Percentiles rank a stretch among this genome's conserved stretches.
Evolutionary conservation across 139 green algal species (phyloP).

Genomic region (Asterochloris sp.): DNA sequence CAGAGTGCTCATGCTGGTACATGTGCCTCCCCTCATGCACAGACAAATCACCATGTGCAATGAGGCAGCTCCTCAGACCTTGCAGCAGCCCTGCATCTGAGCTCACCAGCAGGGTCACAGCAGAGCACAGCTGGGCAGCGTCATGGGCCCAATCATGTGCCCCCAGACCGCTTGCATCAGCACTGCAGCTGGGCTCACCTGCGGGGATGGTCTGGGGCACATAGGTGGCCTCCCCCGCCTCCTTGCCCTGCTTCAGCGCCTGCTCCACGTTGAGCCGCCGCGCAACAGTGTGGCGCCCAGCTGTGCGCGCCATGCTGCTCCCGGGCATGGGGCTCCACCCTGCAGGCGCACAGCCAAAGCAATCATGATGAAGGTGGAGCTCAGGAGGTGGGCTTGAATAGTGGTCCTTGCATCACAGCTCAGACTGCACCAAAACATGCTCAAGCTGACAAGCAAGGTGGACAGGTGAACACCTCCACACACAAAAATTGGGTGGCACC

Average conservation of each 20-base stretch:
- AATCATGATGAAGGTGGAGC: too few species aligned
- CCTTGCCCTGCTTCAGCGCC: slow-evolving; percentile 8
- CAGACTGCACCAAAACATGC: too few species aligned
- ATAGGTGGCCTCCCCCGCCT: not conserved
- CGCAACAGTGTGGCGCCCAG: slow-evolving; percentile 8
- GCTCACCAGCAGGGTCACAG: not conserved
- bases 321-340: not conserved
- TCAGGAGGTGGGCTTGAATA: too few species aligned
- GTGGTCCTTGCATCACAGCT: too few species aligned
- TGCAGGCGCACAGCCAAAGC: not conserved
- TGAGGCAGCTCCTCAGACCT: too few species aligned
- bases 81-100: not conserved
- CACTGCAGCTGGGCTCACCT: not conserved
- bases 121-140: not conserved
- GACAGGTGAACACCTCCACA: too few species aligned
- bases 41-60: too few species aligned
- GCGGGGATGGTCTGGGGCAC: slow-evolving; percentile 1
- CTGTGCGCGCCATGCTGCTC: not conserved
- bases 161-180: not conserved
- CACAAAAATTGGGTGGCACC: too few species aligned
- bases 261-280: slow-evolving; percentile 10
- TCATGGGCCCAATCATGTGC: not conserved
- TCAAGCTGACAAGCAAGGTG: too few species aligned
- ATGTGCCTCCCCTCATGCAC: too few species aligned
- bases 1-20: too few species aligned